Conservation (phyloP, 2,329 filamentous ascomycete species). For the Kalaharituber pfeilii region DNA sequence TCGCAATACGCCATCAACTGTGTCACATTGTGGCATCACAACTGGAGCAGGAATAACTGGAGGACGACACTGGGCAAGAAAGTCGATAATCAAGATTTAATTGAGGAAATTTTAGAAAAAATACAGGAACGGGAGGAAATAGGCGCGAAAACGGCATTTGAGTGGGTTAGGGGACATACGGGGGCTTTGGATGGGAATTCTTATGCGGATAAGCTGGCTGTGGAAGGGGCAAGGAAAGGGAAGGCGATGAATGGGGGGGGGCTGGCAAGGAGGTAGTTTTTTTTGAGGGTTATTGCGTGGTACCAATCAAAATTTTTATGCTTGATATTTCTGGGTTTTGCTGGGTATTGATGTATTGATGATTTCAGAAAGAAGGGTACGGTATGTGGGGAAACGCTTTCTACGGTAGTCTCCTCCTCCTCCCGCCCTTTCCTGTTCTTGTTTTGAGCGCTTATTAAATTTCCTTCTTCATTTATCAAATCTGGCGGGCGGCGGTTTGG, state of each 20-base stretch:
- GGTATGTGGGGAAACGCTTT: neutral
- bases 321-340: neutral
- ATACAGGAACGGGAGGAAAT: slow-evolving; percentile 50
- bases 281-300: no score
- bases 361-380: neutral
- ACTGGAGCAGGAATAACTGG: slow-evolving; percentile 66
- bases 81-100: slow-evolving; percentile 75
- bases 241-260: slow-evolving; percentile 12
- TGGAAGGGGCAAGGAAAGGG: slow-evolving; percentile 40
- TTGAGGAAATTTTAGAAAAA: slow-evolving; percentile 51
- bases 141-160: slow-evolving; percentile 49
- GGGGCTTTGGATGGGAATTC: slow-evolving; percentile 48
- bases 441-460: neutral
- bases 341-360: neutral
- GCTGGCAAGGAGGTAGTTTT: neutral
- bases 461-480: neutral
- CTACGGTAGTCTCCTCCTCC: neutral
- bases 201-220: slow-evolving; percentile 63
- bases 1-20: slow-evolving; percentile 84
- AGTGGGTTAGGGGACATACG: slow-evolving; percentile 68
- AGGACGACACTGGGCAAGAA: slow-evolving; percentile 48
- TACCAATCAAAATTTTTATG: no score
- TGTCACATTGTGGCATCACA: slow-evolving; percentile 62
- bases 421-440: neutral
- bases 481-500: neutral